phyloP scores from a whole-genome alignment of 176 grass and related monocot species.

The Aegilops umbellulata region DNA sequence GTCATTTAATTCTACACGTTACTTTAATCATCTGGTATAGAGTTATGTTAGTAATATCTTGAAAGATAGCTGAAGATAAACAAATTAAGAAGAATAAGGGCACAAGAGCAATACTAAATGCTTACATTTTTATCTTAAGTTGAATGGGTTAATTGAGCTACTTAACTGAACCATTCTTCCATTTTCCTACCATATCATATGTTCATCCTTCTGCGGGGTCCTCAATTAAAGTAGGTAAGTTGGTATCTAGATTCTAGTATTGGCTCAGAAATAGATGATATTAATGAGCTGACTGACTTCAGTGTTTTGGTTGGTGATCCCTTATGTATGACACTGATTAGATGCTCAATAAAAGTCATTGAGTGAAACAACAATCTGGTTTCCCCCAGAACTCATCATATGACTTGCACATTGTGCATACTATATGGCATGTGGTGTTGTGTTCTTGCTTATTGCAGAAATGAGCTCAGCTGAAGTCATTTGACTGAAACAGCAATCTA shows the following conservation, averaged over 20 bases:
- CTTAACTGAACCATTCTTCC: background rate
- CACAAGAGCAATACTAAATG: background rate
- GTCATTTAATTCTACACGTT: background rate
- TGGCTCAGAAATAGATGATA: background rate
- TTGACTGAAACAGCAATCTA: background rate
- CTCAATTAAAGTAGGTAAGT: background rate
- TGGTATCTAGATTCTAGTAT: background rate
- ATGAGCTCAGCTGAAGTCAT: background rate
- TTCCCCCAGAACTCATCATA: background rate
- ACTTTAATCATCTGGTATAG: background rate
- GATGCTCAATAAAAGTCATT: background rate
- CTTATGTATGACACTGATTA: background rate
- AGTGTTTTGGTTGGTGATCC: background rate
- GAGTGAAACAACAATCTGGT: background rate
- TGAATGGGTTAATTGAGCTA: background rate
- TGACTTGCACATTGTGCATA: background rate
- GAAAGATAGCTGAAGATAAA: background rate
- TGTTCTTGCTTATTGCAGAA: slow-evolving; percentile 2
- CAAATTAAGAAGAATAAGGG: background rate
- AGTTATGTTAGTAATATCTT: background rate
- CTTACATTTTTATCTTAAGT: background rate
- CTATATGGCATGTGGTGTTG: background rate
- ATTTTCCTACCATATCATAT: background rate
- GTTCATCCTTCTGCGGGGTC: background rate
- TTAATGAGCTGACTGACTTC: background rate